Base-by-base conservation (phyloP, 176 grass and related monocot species). In the Oropetium thomaeum region DNA sequence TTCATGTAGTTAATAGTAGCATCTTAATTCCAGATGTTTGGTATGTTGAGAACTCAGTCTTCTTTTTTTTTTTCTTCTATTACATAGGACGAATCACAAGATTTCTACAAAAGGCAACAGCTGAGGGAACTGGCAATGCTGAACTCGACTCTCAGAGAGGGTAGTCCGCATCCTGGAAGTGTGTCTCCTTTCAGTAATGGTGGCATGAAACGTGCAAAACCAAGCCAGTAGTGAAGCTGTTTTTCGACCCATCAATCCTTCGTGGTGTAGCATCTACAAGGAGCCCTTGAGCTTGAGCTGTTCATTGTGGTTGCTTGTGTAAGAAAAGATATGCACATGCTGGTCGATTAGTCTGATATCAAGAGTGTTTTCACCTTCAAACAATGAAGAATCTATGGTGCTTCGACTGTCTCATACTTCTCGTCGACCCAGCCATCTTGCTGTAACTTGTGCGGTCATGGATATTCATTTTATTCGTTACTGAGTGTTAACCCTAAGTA, bases 51-150 rank as follows among this genome's bases (percentile, higher is more conserved):
- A 68, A 74, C 59, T 77, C 38, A 55, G 8, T 33, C 47, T 53
- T 61, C 55, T 10, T 44, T 53, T 33, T 55, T 53, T 61, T 62
- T 10, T 44, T 53, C 87, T 62, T 11, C 45, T 51, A 15, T 35
- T 81, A 55, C 73, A 34, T 71, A 97, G 93, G 93, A 97, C 28
- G 93, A 97, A 39, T 93, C 93, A 22, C 90, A 97, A 58, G 93
- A 97, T 89, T 82, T 87, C 73, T 97, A 90, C 73, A 97, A 97
- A 84, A 86, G 86, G 27, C 90, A 97, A 34, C 93, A 97, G 39
- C 74, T 93, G 43, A 72, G 90, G 73, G 93, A 97, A 82, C 57
- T 97, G 40, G 93, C 93, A 4, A 84, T 97, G 90, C 37, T 97
- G 19, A 96, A 96, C 42, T 92, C 89, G 25, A 47, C 77, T 43